Evolutionary conservation across 2,329 filamentous ascomycete genomes (phyloP).

Genomic region (Sclerotinia nivalis): DNA sequence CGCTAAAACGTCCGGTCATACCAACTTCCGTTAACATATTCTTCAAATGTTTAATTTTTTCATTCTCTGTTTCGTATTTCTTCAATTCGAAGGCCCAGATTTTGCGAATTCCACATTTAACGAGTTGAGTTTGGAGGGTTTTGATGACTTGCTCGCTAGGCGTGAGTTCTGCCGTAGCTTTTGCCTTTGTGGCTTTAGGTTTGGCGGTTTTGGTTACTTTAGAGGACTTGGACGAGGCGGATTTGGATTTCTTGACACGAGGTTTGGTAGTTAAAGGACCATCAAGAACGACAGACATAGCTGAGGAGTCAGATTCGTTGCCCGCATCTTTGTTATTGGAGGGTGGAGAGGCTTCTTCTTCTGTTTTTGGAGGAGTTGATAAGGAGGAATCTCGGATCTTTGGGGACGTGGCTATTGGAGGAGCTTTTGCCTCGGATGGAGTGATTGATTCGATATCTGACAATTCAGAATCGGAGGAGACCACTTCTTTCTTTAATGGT

Average conservation of each 20-base stretch:
- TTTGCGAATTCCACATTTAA: slow-evolving; percentile 90
- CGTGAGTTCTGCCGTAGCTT: slow-evolving; percentile 47
- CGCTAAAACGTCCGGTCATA: slow-evolving; percentile 86
- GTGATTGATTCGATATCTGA: slow-evolving; percentile 18
- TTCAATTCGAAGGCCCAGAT: slow-evolving; percentile 87
- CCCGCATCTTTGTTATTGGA: slow-evolving; percentile 34
- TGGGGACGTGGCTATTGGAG: slow-evolving; percentile 24
- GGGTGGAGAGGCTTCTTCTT: slow-evolving; percentile 27
- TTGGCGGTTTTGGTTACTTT: slow-evolving; percentile 34
- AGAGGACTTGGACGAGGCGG: slow-evolving; percentile 38
- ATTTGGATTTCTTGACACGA: slow-evolving; percentile 50
- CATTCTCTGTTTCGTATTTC: slow-evolving; percentile 69
- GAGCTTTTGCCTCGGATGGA: background rate
- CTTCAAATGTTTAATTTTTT: slow-evolving; percentile 81
- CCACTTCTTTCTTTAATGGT: background rate
- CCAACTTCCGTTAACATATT: slow-evolving; percentile 77
- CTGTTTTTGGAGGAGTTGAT: slow-evolving; percentile 16
- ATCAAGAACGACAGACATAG: slow-evolving; percentile 76
- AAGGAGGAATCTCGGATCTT: slow-evolving; percentile 24
- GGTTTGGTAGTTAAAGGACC: slow-evolving; percentile 40
- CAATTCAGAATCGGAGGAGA: slow-evolving; percentile 2
- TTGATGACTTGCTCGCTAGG: slow-evolving; percentile 81
- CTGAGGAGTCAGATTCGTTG: slow-evolving; percentile 53
- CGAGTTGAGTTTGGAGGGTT: slow-evolving; percentile 78
- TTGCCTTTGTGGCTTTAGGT: slow-evolving; percentile 43